phyloP scores from a whole-genome alignment of 2,329 filamentous ascomycete species.

The Emergomyces orientalis region DNA sequence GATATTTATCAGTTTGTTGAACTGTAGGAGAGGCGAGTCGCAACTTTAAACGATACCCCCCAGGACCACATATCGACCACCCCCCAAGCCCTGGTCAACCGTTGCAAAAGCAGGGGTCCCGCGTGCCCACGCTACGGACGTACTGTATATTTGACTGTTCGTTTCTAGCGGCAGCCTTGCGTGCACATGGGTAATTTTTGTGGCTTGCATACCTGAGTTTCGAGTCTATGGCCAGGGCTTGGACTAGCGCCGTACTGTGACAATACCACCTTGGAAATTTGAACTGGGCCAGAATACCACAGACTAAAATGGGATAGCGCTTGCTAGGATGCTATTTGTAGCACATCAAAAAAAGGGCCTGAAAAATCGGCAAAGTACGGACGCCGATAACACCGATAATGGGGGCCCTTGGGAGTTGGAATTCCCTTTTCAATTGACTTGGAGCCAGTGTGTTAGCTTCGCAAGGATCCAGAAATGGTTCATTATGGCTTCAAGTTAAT shows the following conservation, averaged over 20 bases:
- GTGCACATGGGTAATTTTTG: slow-evolving; percentile 4
- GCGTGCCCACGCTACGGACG: not conserved
- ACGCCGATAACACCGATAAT: not conserved
- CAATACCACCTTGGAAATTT: not conserved
- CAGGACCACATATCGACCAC: not conserved
- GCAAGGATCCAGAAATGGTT: not conserved
- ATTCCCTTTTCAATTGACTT: not conserved
- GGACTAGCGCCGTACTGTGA: not conserved
- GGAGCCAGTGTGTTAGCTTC: not conserved
- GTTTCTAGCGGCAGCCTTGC: not conserved
- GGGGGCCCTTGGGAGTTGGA: not conserved
- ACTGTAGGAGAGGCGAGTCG: not conserved
- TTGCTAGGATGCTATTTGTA: not conserved
- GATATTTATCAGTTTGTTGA: slow-evolving; percentile 2
- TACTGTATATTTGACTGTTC: not conserved
- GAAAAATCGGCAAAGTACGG: not conserved
- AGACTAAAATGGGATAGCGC: not conserved
- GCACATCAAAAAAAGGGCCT: not conserved
- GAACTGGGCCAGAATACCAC: not conserved
- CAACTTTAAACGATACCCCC: not conserved
- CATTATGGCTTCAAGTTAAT: not conserved
- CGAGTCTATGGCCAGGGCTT: not conserved
- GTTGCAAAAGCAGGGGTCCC: not conserved
- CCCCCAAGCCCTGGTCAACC: slow-evolving; percentile 1
- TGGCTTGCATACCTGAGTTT: slow-evolving; percentile 1